Evolutionary conservation across 1,284 basidiomycete genomes (phyloP), one percentile per base, ranked within the genome.

Genomic region (Tylopilus orsonianus): DNA sequence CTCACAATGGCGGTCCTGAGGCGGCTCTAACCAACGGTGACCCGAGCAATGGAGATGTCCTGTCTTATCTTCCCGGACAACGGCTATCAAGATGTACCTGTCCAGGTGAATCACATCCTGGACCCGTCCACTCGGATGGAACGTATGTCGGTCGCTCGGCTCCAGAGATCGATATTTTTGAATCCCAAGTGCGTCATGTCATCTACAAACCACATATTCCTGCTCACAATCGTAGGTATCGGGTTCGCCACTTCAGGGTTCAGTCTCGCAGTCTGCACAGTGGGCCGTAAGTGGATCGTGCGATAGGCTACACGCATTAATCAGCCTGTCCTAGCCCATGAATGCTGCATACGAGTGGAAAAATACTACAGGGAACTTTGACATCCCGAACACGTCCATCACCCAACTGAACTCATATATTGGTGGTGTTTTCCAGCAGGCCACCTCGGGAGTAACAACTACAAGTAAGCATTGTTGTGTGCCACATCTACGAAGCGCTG

Each of bases 141-240:
- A 74, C 75, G 2, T 86, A 76, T 54, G 77, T 80, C 5, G 87
- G 85, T 19, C 75, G 86, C 48, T 67, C 77, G 2, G 81, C 85
- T 1, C 85, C 85, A 0, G 85, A 87, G 60, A 85, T 87, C 46
- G 83, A 86, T 70, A 72, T 86, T n/a, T 75, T 87, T 55, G 85
- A 87, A 61, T 78, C 81, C 8, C 68, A 70, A 42, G 69, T 70
- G 22, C 46, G 57, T 51, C 27, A 8, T n/a, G 2, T 35, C 37
- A 23, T 38, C 16, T 6, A 32, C 14, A n/a, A 41, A 35, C 12
- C 7, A n/a, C 13, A 5, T 14, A 6, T 14, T 24, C 12, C 46
- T 44, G 9, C 48, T 56, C 36, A 56, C 44, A 19, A 27, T 34
- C 14, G 19, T 68, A 67, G 65, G 48, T 64, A 67, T 70, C 68